Base-by-base conservation (phyloP, 768 basidiomycete genomes). In the Leccinum pellstonianum region DNA sequence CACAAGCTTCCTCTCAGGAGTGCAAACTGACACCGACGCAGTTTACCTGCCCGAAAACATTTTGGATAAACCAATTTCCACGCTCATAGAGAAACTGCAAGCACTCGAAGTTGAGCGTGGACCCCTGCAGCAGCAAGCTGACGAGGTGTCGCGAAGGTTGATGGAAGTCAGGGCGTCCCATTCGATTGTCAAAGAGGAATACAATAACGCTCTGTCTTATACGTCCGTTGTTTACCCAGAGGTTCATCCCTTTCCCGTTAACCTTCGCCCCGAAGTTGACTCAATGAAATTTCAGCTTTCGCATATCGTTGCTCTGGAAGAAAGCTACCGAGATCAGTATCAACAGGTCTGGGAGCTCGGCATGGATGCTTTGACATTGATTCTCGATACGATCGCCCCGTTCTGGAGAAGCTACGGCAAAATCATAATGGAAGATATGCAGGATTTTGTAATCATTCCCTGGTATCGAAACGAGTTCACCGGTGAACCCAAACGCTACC, bases 401-500 rank as follows among this genome's bases (percentile, higher is more conserved):
- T 83, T 92, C 67, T 91, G 90, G 90, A 79, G 90, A 62, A 88
- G 81, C 35, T 90, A 91, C 61, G 90, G 90, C 55, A 90, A 88
- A 66, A 82, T 83, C n/a, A 90, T 92, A 54, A 87, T 88, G 33
- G 83, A 89, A 67, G 90, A 92, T 65, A 80, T 90, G 48, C 85
- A 86, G 51, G 88, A 90, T 62, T 91, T 91, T 68, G 83, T 91
- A 59, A 88, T 92, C 64, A 85, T 92, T 59, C 90, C 90, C 7
- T 81, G 89, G 66, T 92, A 92, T 62, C 83, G 90, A 35, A 90
- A 92, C 69, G 90, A 91, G 68, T 92, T 91, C 68, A 91, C 90
- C 0, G 90, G 90, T 33, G 87, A 90, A 75, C 53, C 83, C 38
- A 86, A 87, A 64, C 79, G 84, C 64, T 91, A 90, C 66, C 78